Evolutionary conservation across 352 stramenopile genomes (phyloP), one percentile per base, ranked within the genome.

Genomic region (Pythium dissotocum): DNA sequence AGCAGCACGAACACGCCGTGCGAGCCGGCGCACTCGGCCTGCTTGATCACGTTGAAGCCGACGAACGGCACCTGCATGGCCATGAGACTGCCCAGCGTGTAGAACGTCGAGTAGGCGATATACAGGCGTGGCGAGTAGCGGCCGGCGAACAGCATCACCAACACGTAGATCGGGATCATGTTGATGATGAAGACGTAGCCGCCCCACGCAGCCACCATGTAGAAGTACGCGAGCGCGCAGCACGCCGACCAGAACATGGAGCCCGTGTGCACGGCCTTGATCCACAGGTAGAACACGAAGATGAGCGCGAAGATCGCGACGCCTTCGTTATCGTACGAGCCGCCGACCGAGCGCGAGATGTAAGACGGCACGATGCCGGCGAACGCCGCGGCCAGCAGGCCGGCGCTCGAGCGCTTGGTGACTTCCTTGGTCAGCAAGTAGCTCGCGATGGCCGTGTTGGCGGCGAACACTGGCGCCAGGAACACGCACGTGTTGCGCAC

Each of bases 161-260:
- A 76, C 18, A 97, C 92, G 76, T 99, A 95, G 30, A 98, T 90
- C 35, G 96, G 97, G 42, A 99, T 89, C 42, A 99, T 84, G 78
- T 99, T 99, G 76, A 99, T 91, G 52, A 99, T 98, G 80, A 99
- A 99, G 33, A 99, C 95, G 77, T 99, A 99, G 59, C 97, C 97
- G 70, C 97, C 97, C 97, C 97, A 99, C 1, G 95, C 95, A 6
- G 97, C 82, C 14, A 97, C 96, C 93, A 98, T 98, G 71, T 96
- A 96, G 73, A 99, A 98, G 75, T 99, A 99, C 2, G 84, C 80
- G 26, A 99, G 73, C 71, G 88, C 83, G 13, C 75, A 72, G 4
- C 73, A 30, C 3, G 70, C 86, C 7, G 85, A 82, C 62, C 69
- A 78, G 35, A 96, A 55, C 84, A 97, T 97, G 10, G 79, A 82